Conservation (phyloP, 352 stramenopile species). For the Peronospora destructor region DNA sequence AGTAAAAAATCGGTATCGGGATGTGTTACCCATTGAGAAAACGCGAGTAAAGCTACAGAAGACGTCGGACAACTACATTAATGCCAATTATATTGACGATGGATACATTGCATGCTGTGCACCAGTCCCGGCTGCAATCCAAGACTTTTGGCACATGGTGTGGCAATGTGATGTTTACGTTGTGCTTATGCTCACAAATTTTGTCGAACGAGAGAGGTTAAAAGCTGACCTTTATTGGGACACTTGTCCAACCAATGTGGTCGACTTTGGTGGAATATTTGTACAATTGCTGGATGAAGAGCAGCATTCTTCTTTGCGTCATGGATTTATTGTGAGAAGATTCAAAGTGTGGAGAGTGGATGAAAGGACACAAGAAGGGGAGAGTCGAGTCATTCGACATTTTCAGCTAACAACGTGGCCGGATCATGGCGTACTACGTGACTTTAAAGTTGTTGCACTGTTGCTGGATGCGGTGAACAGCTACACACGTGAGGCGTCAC, state of each 20-base stretch:
- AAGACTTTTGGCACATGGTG: conserved; percentile 81
- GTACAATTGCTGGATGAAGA: conserved; percentile 47
- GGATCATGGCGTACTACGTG: conserved; percentile 64
- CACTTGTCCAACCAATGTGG: conserved; percentile 18
- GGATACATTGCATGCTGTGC: conserved; percentile 75
- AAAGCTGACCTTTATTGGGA: conserved; percentile 81
- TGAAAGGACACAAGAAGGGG: conserved; percentile 10
- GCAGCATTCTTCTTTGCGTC: conserved; percentile 15
- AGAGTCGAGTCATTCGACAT: conserved; percentile 49
- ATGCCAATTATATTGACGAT: conserved; percentile 56
- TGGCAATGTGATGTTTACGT: conserved; percentile 72
- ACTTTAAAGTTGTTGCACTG: conserved; percentile 64
- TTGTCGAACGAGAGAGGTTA: conserved; percentile 60
- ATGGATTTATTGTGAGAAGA: conserved; percentile 44
- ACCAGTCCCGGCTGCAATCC: conserved; percentile 50
- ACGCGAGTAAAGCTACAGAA: conserved; percentile 53
- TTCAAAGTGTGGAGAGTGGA: conserved; percentile 43
- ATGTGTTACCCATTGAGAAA: conserved; percentile 69
- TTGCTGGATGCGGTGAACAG: conserved; percentile 67
- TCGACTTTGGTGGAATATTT: conserved; percentile 49
- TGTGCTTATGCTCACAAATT: conserved; percentile 86
- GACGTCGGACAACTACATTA: conserved; percentile 55
- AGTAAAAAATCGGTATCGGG: conserved; percentile 68
- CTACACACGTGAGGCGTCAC: conserved; percentile 29
- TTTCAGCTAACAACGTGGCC: conserved; percentile 77